Percentiles rank a stretch among this genome's conserved stretches.
phyloP scores from a whole-genome alignment of 345 rosid genomes.

The Excoecaria agallocha region DNA sequence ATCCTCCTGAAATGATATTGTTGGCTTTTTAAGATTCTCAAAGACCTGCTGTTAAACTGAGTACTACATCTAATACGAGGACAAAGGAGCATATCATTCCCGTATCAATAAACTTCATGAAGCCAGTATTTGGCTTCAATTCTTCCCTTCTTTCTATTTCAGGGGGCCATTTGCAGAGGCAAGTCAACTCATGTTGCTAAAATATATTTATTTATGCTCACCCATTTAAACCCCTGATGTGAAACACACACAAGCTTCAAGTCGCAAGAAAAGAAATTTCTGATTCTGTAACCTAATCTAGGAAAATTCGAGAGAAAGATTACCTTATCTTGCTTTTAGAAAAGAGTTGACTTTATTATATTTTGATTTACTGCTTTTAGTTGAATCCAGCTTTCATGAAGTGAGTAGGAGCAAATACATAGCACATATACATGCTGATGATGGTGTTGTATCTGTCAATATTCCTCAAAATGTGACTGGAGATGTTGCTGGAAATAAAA shows the following conservation, averaged over 20 bases:
- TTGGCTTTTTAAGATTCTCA: conserved; percentile 61
- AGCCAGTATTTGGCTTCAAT: conserved; percentile 85
- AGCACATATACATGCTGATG: conserved; percentile 59
- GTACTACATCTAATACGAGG: conserved; percentile 61
- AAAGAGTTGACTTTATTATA: background rate
- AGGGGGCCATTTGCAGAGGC: conserved; percentile 80
- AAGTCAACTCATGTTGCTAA: conserved; percentile 28
- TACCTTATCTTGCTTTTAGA: background rate
- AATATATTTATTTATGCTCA: background rate
- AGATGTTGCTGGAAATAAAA: conserved; percentile 87
- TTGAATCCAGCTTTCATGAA: conserved; percentile 62
- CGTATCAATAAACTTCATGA: conserved; percentile 59
- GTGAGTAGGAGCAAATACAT: conserved; percentile 55
- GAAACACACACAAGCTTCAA: background rate
- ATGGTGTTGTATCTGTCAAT: conserved; percentile 42
- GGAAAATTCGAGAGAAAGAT: background rate
- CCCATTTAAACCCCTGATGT: background rate
- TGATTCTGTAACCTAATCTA: background rate
- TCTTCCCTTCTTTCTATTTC: conserved; percentile 68
- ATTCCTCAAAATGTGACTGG: conserved; percentile 75
- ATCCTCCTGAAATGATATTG: conserved; percentile 18
- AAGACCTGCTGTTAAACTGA: conserved; percentile 68
- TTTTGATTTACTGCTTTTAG: conserved; percentile 15
- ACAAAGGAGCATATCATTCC: conserved; percentile 60
- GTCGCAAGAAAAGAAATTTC: background rate